These are phyloP conservation scores for Clarireedia hainanense DNA, from an alignment of 2,329 filamentous ascomycete species.

Conservation along the genomic window DNA sequence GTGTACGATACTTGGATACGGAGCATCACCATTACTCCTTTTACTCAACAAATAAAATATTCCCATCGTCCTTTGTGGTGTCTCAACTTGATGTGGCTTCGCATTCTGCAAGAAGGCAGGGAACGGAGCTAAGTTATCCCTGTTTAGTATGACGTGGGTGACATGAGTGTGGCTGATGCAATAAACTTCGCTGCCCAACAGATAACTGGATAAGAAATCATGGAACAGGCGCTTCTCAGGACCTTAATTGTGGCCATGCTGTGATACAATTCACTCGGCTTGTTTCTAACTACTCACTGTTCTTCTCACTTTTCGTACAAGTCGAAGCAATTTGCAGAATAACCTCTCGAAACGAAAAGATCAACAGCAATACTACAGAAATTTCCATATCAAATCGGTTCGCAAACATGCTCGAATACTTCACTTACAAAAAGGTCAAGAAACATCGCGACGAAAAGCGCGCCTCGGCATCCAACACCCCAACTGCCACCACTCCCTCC, in stretches of 20 bases:
- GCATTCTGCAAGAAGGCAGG: neutral
- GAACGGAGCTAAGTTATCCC: neutral
- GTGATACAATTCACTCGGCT: neutral
- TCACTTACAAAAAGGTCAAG: slow-evolving; percentile 55
- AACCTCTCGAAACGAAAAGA: neutral
- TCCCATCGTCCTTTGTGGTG: too few relatives aligned
- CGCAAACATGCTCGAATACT: slow-evolving; percentile 52
- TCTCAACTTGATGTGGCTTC: neutral
- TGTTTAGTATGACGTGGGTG: slow-evolving; percentile 1
- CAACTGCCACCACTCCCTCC: neutral
- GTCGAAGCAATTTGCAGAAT: too few relatives aligned
- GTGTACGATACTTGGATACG: too few relatives aligned
- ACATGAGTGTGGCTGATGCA: neutral
- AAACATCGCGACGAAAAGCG: slow-evolving; percentile 42
- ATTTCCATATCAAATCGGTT: neutral
- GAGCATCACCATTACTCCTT: neutral
- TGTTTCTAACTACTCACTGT: too few relatives aligned
- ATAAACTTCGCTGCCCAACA: too few relatives aligned
- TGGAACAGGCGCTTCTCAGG: neutral
- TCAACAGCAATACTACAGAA: too few relatives aligned
- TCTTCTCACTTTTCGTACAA: too few relatives aligned
- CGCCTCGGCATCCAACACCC: slow-evolving; percentile 5
- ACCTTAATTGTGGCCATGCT: neutral
- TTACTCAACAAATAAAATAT: too few relatives aligned
- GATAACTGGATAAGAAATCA: neutral